These are phyloP conservation scores for Phytophthora citricola DNA, from an alignment of 352 stramenopile genomes.

Conservation along the genomic window DNA sequence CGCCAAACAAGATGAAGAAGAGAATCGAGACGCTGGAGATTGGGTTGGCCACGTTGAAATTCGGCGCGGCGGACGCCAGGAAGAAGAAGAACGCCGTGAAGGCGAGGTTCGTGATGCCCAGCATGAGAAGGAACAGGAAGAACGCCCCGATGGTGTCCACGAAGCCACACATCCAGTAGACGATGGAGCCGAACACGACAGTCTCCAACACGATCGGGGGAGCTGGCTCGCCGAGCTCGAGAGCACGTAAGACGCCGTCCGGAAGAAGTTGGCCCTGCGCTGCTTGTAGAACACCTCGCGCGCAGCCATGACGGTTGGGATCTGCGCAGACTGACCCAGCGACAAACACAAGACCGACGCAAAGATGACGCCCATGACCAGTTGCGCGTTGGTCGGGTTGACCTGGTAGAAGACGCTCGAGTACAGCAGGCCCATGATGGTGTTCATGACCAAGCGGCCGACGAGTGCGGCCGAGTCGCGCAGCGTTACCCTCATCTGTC, in stretches of 20 bases:
- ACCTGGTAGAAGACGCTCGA: constrained; percentile 50
- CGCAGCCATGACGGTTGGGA: constrained; percentile 69
- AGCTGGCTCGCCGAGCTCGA: constrained; percentile 40
- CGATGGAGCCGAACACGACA: constrained; percentile 75
- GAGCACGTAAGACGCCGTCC: constrained; percentile 69
- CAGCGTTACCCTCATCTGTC: constrained; percentile 37
- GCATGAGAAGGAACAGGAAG: constrained; percentile 50
- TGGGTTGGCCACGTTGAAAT: constrained; percentile 32
- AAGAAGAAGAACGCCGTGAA: constrained; percentile 32
- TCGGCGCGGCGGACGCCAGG: constrained; percentile 15
- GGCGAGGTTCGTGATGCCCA: constrained; percentile 46
- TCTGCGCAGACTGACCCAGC: constrained; percentile 29
- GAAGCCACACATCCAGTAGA: constrained; percentile 87
- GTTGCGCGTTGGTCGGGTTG: constrained; percentile 32
- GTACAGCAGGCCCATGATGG: constrained; percentile 45
- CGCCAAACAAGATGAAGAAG: constrained; percentile 31
- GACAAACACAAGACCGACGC: constrained; percentile 65
- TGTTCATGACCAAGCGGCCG: constrained; percentile 39
- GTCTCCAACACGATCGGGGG: constrained; percentile 44
- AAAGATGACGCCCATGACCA: constrained; percentile 81
- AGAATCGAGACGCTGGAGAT: constrained; percentile 26
- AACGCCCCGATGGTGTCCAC: constrained; percentile 6
- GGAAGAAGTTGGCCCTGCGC: constrained; percentile 78
- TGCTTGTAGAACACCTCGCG: constrained; percentile 84
- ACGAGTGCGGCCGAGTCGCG: constrained; percentile 20